Evolutionary conservation across 2,329 filamentous ascomycete genomes (phyloP).

Genomic region (Ambrosiella beaveri): DNA sequence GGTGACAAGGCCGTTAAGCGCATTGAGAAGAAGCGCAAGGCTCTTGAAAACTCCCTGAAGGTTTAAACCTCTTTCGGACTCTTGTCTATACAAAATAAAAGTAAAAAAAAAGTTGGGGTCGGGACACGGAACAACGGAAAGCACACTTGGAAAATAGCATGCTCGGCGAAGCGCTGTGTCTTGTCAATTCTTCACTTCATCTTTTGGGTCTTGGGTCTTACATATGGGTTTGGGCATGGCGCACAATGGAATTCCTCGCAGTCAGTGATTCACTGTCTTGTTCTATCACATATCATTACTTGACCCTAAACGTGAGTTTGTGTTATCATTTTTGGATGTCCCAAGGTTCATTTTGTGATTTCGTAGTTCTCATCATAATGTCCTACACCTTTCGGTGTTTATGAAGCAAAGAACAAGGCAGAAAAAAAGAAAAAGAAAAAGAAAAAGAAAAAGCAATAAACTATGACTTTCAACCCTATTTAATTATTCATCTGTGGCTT

Average conservation of each 20-base stretch:
- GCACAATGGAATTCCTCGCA: conserved; percentile 11
- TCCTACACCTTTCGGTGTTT: too few species aligned
- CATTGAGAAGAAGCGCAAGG: conserved; percentile 80
- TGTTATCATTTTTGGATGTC: too few species aligned
- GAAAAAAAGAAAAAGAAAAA: too few species aligned
- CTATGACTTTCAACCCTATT: too few species aligned
- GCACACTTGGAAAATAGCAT: conserved; percentile 9
- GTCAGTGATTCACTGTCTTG: conserved; percentile 2
- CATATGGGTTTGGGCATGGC: conserved; percentile 9
- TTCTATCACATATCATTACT: background rate
- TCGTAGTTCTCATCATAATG: too few species aligned
- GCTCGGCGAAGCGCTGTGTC: conserved; percentile 6
- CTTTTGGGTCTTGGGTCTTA: conserved; percentile 6
- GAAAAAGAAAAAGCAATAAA: too few species aligned
- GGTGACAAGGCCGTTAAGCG: conserved; percentile 74
- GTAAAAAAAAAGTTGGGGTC: conserved; percentile 10
- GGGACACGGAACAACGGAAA: conserved; percentile 11
- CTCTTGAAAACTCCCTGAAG: conserved; percentile 87
- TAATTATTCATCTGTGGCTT: too few species aligned
- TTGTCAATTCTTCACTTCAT: conserved; percentile 10
- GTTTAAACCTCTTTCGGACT: conserved; percentile 44
- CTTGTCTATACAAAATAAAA: conserved; percentile 7
- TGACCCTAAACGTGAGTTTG: too few species aligned
- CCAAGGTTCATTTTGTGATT: too few species aligned
- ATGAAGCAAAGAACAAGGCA: too few species aligned